A percentile compares a stretch with the other conserved stretches of the same genome.
Conservation (phyloP, 2,329 filamentous ascomycete species). For the Coniosporium tulheliwenetii region DNA sequence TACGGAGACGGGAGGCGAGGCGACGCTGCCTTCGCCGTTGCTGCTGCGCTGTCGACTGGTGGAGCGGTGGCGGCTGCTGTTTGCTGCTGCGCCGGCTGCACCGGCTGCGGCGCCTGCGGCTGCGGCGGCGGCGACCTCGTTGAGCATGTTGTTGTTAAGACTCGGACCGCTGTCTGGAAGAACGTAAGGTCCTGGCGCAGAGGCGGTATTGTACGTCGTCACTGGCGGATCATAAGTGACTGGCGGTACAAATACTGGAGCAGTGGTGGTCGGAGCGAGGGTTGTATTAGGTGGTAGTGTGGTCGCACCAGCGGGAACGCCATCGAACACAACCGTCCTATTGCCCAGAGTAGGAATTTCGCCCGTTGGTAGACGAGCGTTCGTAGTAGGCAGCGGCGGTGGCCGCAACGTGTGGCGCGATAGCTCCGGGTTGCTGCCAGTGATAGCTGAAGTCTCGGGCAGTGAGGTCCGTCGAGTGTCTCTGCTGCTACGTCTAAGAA, state of each 20-base stretch:
- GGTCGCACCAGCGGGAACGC: neutral
- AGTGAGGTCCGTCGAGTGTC: neutral
- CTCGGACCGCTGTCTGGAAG: no score
- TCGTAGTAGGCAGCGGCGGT: conserved; percentile 4
- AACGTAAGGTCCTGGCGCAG: no score
- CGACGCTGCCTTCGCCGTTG: conserved; percentile 24
- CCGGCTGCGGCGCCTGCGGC: conserved; percentile 5
- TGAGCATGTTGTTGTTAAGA: no score
- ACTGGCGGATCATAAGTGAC: neutral
- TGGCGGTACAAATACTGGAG: conserved; percentile 1
- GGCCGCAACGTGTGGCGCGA: conserved; percentile 18
- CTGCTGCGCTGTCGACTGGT: conserved; percentile 16
- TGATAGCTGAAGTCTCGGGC: conserved; percentile 5
- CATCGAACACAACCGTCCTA: neutral
- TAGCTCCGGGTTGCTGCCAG: conserved; percentile 27
- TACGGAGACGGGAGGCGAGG: conserved; percentile 45
- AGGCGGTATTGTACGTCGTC: no score
- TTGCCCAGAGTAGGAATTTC: neutral
- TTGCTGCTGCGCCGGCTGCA: conserved; percentile 4
- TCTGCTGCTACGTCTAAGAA: neutral
- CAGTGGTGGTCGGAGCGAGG: conserved; percentile 4
- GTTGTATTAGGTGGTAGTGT: conserved; percentile 4
- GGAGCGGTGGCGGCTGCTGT: conserved; percentile 8
- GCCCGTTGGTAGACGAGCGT: conserved; percentile 2
- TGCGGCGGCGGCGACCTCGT: conserved; percentile 5